Percentiles rank a stretch among this genome's conserved stretches.
Conservation (phyloP, 164 flowering plant species). For the Litsea cubeba region DNA sequence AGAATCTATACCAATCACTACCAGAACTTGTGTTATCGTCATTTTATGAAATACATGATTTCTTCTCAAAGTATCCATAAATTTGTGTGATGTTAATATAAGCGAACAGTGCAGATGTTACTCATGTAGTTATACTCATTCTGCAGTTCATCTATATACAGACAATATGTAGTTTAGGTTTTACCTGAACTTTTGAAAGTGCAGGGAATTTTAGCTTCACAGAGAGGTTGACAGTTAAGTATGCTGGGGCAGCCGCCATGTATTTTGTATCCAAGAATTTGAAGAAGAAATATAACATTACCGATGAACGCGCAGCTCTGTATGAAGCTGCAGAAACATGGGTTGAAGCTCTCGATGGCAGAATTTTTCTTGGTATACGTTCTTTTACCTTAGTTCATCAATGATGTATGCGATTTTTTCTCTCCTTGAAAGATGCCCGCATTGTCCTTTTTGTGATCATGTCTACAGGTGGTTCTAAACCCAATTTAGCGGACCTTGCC, state of each 20-base stretch:
- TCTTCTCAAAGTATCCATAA: too few species aligned
- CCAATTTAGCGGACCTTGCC: constrained; percentile 86
- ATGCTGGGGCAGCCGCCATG: constrained; percentile 93
- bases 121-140: too few species aligned
- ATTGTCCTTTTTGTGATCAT: not conserved
- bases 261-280: constrained; percentile 86
- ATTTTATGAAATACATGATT: too few species aligned
- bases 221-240: constrained; percentile 70
- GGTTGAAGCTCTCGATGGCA: constrained; percentile 77
- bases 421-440: not conserved
- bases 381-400: not conserved
- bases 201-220: constrained; percentile 81
- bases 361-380: constrained; percentile 66
- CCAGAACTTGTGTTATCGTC: too few species aligned
- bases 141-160: too few species aligned
- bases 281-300: constrained; percentile 80
- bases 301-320: constrained; percentile 75
- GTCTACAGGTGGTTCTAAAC: constrained; percentile 63
- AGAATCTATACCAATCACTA: too few species aligned
- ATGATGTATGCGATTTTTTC: not conserved
- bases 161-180: not conserved
- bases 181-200: not conserved
- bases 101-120: too few species aligned
- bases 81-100: too few species aligned
- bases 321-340: constrained; percentile 90